phyloP scores from a whole-genome alignment of 1,139 yeast species.

The Yamadazyma dendronema region DNA sequence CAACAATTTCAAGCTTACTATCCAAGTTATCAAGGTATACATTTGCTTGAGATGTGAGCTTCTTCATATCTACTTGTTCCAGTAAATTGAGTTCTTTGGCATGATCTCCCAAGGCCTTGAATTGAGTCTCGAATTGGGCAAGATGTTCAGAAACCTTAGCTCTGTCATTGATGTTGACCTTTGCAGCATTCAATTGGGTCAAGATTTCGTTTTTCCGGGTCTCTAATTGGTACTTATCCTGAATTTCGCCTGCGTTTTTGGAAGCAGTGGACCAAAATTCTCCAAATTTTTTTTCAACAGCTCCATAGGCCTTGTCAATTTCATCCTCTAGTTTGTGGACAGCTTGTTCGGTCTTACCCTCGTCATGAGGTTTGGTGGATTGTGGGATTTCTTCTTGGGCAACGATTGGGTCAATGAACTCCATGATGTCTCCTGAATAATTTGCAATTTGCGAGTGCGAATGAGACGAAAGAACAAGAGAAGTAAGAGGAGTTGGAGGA shows the following conservation, averaged over 20 bases:
- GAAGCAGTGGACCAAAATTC: slow-evolving; percentile 38
- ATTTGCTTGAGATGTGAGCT: slow-evolving; percentile 44
- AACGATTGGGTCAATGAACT: slow-evolving; percentile 31
- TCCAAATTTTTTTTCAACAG: slow-evolving; percentile 42
- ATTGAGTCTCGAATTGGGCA: slow-evolving; percentile 30
- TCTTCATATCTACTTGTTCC: slow-evolving; percentile 19
- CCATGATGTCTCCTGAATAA: slow-evolving; percentile 23
- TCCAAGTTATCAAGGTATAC: slow-evolving; percentile 64
- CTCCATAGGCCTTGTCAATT: slow-evolving; percentile 51
- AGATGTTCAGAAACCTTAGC: slow-evolving; percentile 27
- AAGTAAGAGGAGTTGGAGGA: too few species aligned
- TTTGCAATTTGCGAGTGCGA: too few species aligned
- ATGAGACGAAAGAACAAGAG: too few species aligned
- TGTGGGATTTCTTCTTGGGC: slow-evolving; percentile 18
- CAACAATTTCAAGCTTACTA: slow-evolving; percentile 64
- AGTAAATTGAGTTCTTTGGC: slow-evolving; percentile 10
- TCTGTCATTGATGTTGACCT: slow-evolving; percentile 25
- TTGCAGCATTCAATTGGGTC: slow-evolving; percentile 33
- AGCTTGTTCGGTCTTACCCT: slow-evolving; percentile 42
- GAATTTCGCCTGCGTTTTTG: slow-evolving; percentile 29
- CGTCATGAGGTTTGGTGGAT: slow-evolving; percentile 8
- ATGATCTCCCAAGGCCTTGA: slow-evolving; percentile 20
- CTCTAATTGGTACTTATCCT: slow-evolving; percentile 39
- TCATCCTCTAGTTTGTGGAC: slow-evolving; percentile 51
- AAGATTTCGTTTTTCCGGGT: slow-evolving; percentile 39